Conservation (phyloP, 2,329 filamentous ascomycete genomes). For the Fusarium sp. region DNA sequence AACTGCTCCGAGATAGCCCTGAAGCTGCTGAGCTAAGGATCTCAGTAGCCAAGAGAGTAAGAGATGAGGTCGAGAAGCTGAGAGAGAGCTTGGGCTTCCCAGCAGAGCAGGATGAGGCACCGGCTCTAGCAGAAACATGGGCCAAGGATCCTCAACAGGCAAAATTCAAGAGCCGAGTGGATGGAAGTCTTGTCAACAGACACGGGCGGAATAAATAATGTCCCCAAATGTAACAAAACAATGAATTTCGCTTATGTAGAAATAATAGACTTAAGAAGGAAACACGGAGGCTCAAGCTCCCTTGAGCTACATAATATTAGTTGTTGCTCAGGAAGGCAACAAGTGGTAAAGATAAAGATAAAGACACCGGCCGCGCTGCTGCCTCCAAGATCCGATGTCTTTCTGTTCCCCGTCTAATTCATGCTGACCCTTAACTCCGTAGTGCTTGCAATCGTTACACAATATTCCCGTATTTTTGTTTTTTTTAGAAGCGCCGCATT, state of each 20-base stretch:
- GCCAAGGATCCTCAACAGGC: slow-evolving; percentile 65
- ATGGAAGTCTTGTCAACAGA: slow-evolving; percentile 66
- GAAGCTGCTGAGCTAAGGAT: slow-evolving; percentile 81
- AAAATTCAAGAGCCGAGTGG: slow-evolving; percentile 68
- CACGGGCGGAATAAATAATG: slow-evolving; percentile 45
- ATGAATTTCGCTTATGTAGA: slow-evolving; percentile 37
- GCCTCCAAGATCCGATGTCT: slow-evolving; percentile 38
- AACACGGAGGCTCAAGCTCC: slow-evolving; percentile 16
- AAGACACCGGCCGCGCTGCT: slow-evolving; percentile 22
- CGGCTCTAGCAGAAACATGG: slow-evolving; percentile 87
- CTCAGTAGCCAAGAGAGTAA: slow-evolving; percentile 84
- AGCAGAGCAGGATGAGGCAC: slow-evolving; percentile 82
- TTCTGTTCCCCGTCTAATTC: slow-evolving; percentile 42
- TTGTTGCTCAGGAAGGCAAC: slow-evolving; percentile 24
- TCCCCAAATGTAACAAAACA: slow-evolving; percentile 22
- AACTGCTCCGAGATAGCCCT: slow-evolving; percentile 58
- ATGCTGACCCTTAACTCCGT: slow-evolving; percentile 47
- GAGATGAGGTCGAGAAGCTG: slow-evolving; percentile 85
- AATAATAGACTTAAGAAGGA: slow-evolving; percentile 22
- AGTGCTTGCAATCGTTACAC: slow-evolving; percentile 34
- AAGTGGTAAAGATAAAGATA: slow-evolving; percentile 15
- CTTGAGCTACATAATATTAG: slow-evolving; percentile 36
- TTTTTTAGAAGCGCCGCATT: slow-evolving; percentile 13
- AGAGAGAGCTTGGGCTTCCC: slow-evolving; percentile 79
- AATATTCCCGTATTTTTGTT: slow-evolving; percentile 27